Evolutionary conservation across 345 rosid species (phyloP), one percentile per base, ranked within the genome.

Genomic region (Trapa incisa): DNA sequence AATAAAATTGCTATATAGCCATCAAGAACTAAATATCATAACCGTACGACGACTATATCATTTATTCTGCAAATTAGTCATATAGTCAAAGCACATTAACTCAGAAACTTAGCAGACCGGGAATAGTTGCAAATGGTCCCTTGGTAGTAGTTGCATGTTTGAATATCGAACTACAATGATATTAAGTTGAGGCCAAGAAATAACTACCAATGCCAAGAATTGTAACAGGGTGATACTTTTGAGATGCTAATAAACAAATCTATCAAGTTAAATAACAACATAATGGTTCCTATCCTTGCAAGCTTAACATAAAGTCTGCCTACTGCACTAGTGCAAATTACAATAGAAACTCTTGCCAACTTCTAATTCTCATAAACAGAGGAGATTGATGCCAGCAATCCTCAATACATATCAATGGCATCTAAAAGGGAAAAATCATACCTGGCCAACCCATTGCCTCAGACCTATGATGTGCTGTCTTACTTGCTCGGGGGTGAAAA

Each of bases 391-490:
- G 32, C 63, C 63, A 58, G 32, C 33, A 35, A 33, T 58, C 38
- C 32, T 1, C 1, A 32, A 35, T 32, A 58, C 4, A 58, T 45
- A 1, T 35, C 7, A 9, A 58, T n/a, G 50, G 3, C 48, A 45
- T 13, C 11, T 45, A 45, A 45, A 50, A 56, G 48, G 48, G 61
- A 53, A 42, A 11, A 32, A 47, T 16, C 53, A 13, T 72, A 91
- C 99, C 96, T 95, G 99, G 73, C 99, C 97, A 80, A 95, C 96
- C 97, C 99, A 95, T 76, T 74, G 97, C 75, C 99, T 86, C 70
- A 95, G 96, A 57, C 99, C 97, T 32, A 29, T 72, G 57, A 95
- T 95, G 82, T 95, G 99, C 79, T 83, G 90, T 70, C 87, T 85
- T 47, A 95, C 91, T 86, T 95, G 97, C 74, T 95, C 97, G 6